Evolutionary conservation across 371 early-diverging fungal species (phyloP).

Genomic region (Mucor plumbeus): DNA sequence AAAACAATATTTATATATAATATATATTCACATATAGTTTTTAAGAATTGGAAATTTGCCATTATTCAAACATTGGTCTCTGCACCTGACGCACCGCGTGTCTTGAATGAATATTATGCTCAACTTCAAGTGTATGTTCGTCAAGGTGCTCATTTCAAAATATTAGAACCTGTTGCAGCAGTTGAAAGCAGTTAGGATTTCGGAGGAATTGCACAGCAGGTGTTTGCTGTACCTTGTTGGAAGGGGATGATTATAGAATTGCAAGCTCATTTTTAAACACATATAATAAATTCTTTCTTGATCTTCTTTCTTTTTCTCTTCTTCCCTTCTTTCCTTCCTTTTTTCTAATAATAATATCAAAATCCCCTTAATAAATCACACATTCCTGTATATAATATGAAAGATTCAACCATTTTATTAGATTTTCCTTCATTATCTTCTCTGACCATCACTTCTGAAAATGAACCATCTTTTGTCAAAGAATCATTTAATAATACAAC

Average conservation of each 20-base stretch:
- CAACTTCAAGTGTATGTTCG: conserved; percentile 40
- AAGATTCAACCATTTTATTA: conserved; percentile 10
- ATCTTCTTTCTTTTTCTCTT: conserved; percentile 20
- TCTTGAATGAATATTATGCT: conserved; percentile 34
- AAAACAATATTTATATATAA: neutral
- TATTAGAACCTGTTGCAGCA: conserved; percentile 38
- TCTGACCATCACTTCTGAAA: conserved; percentile 25
- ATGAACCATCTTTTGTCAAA: conserved; percentile 14
- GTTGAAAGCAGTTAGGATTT: conserved; percentile 42
- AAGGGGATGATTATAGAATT: conserved; percentile 5
- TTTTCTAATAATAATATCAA: neutral
- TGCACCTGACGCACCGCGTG: conserved; percentile 28
- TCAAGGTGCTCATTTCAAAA: conserved; percentile 49
- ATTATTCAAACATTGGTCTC: conserved; percentile 40
- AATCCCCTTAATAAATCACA: conserved; percentile 3
- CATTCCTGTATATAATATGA: conserved; percentile 11
- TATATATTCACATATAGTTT: neutral
- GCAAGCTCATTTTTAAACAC: conserved; percentile 23
- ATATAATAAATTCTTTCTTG: conserved; percentile 4
- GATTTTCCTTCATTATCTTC: conserved; percentile 26
- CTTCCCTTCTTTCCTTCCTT: conserved; percentile 12
- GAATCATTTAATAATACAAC: neutral
- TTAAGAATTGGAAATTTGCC: conserved; percentile 52
- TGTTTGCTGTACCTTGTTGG: conserved; percentile 1
- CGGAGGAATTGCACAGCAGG: conserved; percentile 14